phyloP scores from a whole-genome alignment of 768 basidiomycete species.

The Tricholoma flavovirens region DNA sequence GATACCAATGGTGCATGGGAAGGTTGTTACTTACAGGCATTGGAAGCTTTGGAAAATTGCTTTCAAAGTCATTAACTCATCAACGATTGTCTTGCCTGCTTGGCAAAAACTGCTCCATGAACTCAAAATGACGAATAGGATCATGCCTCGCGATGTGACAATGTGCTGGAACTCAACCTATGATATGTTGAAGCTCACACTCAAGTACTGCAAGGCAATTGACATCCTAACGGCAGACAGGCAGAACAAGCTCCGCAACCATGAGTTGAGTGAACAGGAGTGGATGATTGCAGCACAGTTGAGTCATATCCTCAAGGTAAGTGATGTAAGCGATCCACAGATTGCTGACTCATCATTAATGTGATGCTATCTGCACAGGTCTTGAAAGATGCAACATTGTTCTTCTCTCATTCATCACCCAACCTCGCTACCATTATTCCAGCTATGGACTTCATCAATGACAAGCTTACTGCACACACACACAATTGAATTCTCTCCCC shows the following conservation, averaged over 20 bases:
- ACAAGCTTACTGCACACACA: no score
- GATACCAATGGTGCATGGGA: no score
- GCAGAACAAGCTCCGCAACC: conserved; percentile 9
- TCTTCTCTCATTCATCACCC: neutral
- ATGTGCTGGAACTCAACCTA: no score
- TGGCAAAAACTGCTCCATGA: no score
- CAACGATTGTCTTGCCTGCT: neutral
- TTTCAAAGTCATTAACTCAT: no score
- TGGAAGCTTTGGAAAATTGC: no score
- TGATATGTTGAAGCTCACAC: no score
- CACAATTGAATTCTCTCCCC: neutral
- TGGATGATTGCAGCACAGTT: no score
- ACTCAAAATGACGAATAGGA: no score
- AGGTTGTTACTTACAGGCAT: no score
- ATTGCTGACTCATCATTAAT: neutral
- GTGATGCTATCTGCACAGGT: neutral
- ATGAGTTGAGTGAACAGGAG: conserved; percentile 8
- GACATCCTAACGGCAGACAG: conserved; percentile 18
- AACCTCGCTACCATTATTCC: neutral
- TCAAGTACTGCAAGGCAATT: no score
- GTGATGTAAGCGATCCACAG: neutral
- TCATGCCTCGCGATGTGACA: no score
- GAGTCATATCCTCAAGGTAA: neutral
- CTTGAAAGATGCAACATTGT: neutral
- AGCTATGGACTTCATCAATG: neutral